Base-by-base conservation (phyloP, 2,329 filamentous ascomycete species). In the Nothopassalora personata region DNA sequence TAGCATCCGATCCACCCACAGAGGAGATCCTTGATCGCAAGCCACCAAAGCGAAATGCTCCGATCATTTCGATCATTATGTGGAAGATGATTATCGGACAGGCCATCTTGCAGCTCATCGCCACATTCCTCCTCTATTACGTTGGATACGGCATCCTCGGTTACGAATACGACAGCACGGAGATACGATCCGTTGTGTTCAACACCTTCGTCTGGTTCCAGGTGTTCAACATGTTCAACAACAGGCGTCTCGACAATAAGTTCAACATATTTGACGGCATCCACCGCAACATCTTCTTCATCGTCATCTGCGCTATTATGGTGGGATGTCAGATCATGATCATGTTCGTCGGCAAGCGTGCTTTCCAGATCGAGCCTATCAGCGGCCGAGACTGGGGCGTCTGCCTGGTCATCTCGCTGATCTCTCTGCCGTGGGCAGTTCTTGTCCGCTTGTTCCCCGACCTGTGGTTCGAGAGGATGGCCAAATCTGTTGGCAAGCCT, bases 171-270 rank as follows among this genome's bases (percentile, higher is more conserved):
- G 68, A 77, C 33, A 72, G 82, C 9, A 70, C 74, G 6, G 80
- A 88, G 68, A 80, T 95, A 60, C 80, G 86, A 56, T 95, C 91
- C 1, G 81, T 97, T 53, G 89, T 97, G 5, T 97, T 97, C 82
- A 97, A 97, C 79, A 94, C 91, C 0, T 97, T 97, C 72, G 92
- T 97, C 56, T 97, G 93, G 93, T 96, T 97, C 91, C 93, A 97
- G 69, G 94, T 97, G 67, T 97, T 97, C 80, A 97, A 97, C 76
- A 89, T 96, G 73, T 90, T 95, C 83, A 97, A 97, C 79, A 96
- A 96, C 77, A 90, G 93, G 60, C 90, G 93, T 15, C 81, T 97
- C 56, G 93, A 97, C 74, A 97, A 97, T 76, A 84, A 86, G 59
- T 92, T 96, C 81, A 97, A 97, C 76, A 91, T 97, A 64, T 92